Evolutionary conservation across 2,329 filamentous ascomycete species (phyloP).

Genomic region (Dryadomyces sulphureus): DNA sequence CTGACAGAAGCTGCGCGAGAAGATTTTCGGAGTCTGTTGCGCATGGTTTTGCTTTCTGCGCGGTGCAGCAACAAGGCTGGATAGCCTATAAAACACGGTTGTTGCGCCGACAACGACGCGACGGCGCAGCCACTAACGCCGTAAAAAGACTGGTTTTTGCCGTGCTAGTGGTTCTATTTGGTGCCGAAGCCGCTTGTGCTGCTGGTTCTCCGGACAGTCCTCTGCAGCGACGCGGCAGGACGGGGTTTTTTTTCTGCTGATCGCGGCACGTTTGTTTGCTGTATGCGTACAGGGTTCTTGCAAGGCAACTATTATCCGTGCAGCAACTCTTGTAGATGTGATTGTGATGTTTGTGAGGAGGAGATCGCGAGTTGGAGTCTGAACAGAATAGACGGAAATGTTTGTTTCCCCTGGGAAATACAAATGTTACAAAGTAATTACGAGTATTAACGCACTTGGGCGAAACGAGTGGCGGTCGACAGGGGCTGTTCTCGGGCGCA

Average conservation of each 20-base stretch:
- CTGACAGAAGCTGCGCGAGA: slow-evolving; percentile 6
- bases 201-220: background rate
- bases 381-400: background rate
- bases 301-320: no score
- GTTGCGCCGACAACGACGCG: background rate
- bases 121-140: background rate
- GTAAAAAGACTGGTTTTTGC: background rate
- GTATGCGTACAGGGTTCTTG: no score
- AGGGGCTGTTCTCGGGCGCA: background rate
- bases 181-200: no score
- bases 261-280: no score
- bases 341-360: background rate
- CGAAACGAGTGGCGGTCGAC: background rate
- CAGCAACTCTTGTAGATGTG: background rate
- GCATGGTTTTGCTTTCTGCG: slow-evolving; percentile 10
- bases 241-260: no score
- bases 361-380: background rate
- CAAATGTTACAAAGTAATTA: no score
- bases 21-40: slow-evolving; percentile 8
- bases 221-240: no score
- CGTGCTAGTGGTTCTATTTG: background rate
- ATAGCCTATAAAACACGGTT: background rate
- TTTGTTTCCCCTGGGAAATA: no score
- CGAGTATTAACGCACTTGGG: no score
- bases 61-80: background rate